These are phyloP conservation scores for Termitomyces eurrhizus DNA, from an alignment of 768 basidiomycete species.

Conservation along the genomic window DNA sequence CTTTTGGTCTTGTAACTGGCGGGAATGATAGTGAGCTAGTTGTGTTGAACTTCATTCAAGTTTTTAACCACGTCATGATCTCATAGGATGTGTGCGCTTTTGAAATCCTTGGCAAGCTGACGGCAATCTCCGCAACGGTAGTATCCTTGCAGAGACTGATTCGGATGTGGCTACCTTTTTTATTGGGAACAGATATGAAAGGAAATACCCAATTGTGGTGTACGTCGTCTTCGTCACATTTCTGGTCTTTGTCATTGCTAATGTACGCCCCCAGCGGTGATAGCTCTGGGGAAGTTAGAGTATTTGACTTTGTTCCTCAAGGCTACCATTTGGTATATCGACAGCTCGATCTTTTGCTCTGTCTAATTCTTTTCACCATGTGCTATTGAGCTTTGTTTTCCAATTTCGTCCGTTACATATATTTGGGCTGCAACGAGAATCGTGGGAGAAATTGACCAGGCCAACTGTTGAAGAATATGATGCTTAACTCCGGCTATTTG, in stretches of 20 bases:
- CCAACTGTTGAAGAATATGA: too few relatives aligned
- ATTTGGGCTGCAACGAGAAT: too few relatives aligned
- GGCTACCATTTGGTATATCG: slow-evolving; percentile 7
- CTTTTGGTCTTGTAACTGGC: slow-evolving; percentile 52
- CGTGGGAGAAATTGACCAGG: too few relatives aligned
- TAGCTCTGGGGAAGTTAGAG: slow-evolving; percentile 42
- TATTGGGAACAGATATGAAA: slow-evolving; percentile 48
- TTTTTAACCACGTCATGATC: slow-evolving; percentile 5
- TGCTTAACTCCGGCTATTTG: too few relatives aligned
- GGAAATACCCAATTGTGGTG: slow-evolving; percentile 49
- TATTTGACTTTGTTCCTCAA: slow-evolving; percentile 29
- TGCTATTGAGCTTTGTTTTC: too few relatives aligned
- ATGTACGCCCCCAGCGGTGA: too few relatives aligned
- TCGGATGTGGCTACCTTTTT: slow-evolving; percentile 59
- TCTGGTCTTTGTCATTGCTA: too few relatives aligned
- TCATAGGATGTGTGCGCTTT: slow-evolving; percentile 61
- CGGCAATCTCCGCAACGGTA: slow-evolving; percentile 13
- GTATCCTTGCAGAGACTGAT: slow-evolving; percentile 45
- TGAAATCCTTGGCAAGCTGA: slow-evolving; percentile 55
- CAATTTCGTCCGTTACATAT: too few relatives aligned
- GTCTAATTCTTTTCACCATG: neutral
- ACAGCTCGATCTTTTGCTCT: neutral
- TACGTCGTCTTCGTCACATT: too few relatives aligned
- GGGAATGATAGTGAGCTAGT: slow-evolving; percentile 56
- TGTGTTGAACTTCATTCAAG: neutral